phyloP scores from a whole-genome alignment of 495 filamentous ascomycete genomes.

The Entonaema liquescens region DNA sequence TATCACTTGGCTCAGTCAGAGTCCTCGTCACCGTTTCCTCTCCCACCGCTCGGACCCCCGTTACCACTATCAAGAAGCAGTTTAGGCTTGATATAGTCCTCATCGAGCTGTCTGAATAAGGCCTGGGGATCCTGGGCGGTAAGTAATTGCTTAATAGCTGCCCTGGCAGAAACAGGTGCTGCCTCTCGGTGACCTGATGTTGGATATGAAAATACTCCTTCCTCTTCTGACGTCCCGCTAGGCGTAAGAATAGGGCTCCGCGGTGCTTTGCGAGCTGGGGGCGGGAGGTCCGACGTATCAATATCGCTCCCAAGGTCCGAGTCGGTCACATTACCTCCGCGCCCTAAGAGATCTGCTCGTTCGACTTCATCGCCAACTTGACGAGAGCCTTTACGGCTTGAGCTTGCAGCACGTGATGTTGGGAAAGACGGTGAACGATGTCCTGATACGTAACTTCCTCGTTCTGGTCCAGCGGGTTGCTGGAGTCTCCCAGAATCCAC shows the following conservation, averaged over 20 bases:
- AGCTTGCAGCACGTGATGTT: constrained; percentile 51
- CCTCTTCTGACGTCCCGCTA: constrained; percentile 39
- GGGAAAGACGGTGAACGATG: constrained; percentile 57
- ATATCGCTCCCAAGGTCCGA: constrained; percentile 70
- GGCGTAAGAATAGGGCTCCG: constrained; percentile 62
- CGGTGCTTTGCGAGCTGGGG: constrained; percentile 53
- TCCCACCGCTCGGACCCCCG: constrained; percentile 27
- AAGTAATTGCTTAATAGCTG: constrained; percentile 70
- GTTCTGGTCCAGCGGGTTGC: constrained; percentile 51
- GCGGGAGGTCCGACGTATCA: constrained; percentile 70
- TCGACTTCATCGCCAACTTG: constrained; percentile 60
- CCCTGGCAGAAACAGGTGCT: constrained; percentile 70
- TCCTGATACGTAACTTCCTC: constrained; percentile 62
- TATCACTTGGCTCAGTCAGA: constrained; percentile 34
- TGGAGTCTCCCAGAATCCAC: constrained; percentile 41
- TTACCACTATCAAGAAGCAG: constrained; percentile 76
- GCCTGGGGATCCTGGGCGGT: constrained; percentile 87
- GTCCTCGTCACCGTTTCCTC: constrained; percentile 38
- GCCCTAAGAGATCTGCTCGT: constrained; percentile 69
- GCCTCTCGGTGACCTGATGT: constrained; percentile 45
- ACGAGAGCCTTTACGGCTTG: constrained; percentile 58
- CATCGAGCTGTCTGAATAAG: constrained; percentile 92
- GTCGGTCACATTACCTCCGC: constrained; percentile 66
- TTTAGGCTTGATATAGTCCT: constrained; percentile 95
- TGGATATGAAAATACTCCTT: constrained; percentile 48